A percentile compares a stretch with the other conserved stretches of the same genome.
Conservation (phyloP, 345 rosid species). For the Rhodamnia argentea region DNA sequence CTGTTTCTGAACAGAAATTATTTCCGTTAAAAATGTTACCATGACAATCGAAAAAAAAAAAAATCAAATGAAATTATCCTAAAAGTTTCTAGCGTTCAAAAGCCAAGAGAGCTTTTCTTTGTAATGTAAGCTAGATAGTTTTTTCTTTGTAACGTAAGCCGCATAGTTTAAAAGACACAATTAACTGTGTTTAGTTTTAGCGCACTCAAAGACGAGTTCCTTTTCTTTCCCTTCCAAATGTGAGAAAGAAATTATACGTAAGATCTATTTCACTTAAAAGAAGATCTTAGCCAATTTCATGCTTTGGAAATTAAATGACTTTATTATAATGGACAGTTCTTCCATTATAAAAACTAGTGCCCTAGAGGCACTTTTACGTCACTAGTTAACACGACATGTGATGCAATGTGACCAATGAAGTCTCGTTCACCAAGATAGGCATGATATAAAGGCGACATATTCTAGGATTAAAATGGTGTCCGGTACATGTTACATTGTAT, state of each 20-base stretch:
- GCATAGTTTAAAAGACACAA: background rate
- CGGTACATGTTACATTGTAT: background rate
- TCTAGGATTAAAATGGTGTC: background rate
- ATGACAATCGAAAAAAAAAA: accelerated
- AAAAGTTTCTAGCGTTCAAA: background rate
- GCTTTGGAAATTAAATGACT: background rate
- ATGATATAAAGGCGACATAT: background rate
- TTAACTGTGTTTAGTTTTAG: background rate
- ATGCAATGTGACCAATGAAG: background rate
- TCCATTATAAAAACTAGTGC: background rate
- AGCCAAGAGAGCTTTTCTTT: background rate
- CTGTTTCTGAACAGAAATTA: too few relatives aligned
- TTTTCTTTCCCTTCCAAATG: background rate
- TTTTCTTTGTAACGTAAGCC: background rate
- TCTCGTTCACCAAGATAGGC: background rate
- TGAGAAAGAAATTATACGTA: background rate
- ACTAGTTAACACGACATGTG: background rate
- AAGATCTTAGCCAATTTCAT: too few relatives aligned
- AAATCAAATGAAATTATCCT: background rate
- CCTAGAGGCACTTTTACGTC: background rate
- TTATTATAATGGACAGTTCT: background rate
- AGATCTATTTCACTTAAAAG: background rate
- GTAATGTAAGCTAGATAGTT: background rate
- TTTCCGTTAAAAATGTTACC: too few relatives aligned
- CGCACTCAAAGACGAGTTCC: background rate